These are phyloP conservation scores for Neofusicoccum parvum DNA, from an alignment of 2,329 filamentous ascomycete genomes.

Conservation along the genomic window DNA sequence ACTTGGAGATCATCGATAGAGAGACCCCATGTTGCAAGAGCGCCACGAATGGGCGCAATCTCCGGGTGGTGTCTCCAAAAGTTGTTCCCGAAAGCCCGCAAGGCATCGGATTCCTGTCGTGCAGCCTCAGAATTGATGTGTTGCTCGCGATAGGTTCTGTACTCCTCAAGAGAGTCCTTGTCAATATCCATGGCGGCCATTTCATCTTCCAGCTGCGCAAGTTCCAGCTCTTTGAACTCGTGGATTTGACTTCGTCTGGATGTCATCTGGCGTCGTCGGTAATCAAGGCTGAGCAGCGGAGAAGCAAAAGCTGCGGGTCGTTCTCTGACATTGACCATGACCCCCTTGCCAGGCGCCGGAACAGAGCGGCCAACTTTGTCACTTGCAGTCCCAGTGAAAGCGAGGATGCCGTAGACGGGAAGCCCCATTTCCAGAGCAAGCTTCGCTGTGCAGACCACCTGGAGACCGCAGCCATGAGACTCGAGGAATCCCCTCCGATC, in stretches of 20 bases:
- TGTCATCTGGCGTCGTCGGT: slow-evolving; percentile 31
- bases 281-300: slow-evolving; percentile 32
- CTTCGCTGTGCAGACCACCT: slow-evolving; percentile 37
- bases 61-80: slow-evolving; percentile 97
- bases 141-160: slow-evolving; percentile 77
- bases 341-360: slow-evolving; percentile 43
- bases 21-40: slow-evolving; percentile 95
- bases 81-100: slow-evolving; percentile 91
- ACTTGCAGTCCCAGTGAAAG: slow-evolving; percentile 36
- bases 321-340: slow-evolving; percentile 36
- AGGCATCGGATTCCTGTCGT: slow-evolving; percentile 88
- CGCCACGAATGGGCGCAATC: slow-evolving; percentile 93
- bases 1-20: slow-evolving; percentile 94
- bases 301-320: slow-evolving; percentile 24
- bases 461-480: slow-evolving; percentile 40
- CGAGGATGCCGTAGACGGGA: slow-evolving; percentile 40
- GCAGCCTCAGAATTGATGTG: slow-evolving; percentile 87
- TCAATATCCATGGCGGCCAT: slow-evolving; percentile 1
- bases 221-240: slow-evolving; percentile 21
- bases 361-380: slow-evolving; percentile 42
- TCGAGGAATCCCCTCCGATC: slow-evolving; percentile 43
- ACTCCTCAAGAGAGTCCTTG: slow-evolving; percentile 55
- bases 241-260: slow-evolving; percentile 23
- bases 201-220: slow-evolving; percentile 19
- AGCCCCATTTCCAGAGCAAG: slow-evolving; percentile 41